Evolutionary conservation across 768 basidiomycete species (phyloP), one percentile per base, ranked within the genome.

Genomic region (Serendipita sp.): DNA sequence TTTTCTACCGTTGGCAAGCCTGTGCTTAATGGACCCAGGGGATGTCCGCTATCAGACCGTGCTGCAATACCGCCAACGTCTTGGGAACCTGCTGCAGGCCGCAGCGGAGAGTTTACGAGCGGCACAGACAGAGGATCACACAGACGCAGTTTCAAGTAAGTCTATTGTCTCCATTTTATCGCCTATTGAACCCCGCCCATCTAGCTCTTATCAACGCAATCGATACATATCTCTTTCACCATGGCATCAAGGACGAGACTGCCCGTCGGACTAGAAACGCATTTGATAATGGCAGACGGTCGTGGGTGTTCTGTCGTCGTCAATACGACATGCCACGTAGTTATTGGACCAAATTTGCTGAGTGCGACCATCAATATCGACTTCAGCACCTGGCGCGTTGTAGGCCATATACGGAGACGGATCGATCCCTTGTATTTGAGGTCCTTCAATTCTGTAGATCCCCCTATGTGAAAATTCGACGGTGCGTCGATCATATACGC

Each of bases 31-130:
- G 2, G 83, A 95, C 71, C 82, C 85, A 0, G 72, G 76, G 28
- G 92, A 95, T 74, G 78, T 81, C 11, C 84, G 87, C 16, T 91
- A 91, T 72, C 83, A 86, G 71, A 79, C 76, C 51, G 83, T 85
- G 18, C 73, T 76, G 15, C 71, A 76, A 0, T 79, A 85, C 68
- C 83, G 87, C 37, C 70, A 75, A 30, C 80, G 83, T 15, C 88
- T 88, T 68, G 92, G 89, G 2, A 74, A 81, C 41, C 75, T 89
- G 10, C 73, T 89, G 44, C 83, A 88, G 66, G 75, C 75, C 37
- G 91, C 90, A 1, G 84, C 91, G 1, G 76, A 75, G 24, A 78
- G 82, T 15, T 75, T 92, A 45, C 81, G 83, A 44, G 79, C 81
- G 69, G 80, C 78, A 11, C 81, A 80, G 48, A 83, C 81, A 38